Evolutionary conservation across 352 stramenopile species (phyloP).

Genomic region (Phytophthora hybrid): DNA sequence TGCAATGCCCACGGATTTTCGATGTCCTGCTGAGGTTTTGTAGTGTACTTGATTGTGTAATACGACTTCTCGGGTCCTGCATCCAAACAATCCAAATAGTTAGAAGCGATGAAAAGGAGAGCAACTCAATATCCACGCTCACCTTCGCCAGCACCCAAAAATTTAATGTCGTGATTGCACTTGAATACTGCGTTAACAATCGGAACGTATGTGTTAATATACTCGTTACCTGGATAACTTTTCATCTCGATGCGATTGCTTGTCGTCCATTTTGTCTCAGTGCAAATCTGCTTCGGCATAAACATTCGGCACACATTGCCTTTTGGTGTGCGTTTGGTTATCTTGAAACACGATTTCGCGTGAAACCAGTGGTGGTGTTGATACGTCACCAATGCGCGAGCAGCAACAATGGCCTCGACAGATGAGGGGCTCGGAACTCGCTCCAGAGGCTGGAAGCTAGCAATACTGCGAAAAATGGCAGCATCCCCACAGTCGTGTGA

Average conservation of each 20-base stretch:
- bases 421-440: no score
- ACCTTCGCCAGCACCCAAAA: not conserved
- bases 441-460: no score
- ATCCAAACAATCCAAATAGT: not conserved
- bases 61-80: not conserved
- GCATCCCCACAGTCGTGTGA: no score
- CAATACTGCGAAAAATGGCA: no score
- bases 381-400: not conserved
- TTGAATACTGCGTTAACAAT: not conserved
- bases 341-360: slow-evolving; percentile 14
- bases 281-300: not conserved
- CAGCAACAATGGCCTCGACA: not conserved
- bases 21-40: not conserved
- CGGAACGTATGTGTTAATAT: not conserved
- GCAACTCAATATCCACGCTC: not conserved
- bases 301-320: no score
- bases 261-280: not conserved
- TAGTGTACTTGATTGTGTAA: not conserved
- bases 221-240: not conserved
- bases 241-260: not conserved
- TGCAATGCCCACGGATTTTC: not conserved
- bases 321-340: not conserved
- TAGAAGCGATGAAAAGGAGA: no score
- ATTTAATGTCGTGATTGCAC: not conserved
- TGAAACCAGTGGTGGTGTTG: slow-evolving; percentile 16